These are phyloP conservation scores for Spiromastix sp. DNA, from an alignment of 2,329 filamentous ascomycete genomes.

Conservation along the genomic window DNA sequence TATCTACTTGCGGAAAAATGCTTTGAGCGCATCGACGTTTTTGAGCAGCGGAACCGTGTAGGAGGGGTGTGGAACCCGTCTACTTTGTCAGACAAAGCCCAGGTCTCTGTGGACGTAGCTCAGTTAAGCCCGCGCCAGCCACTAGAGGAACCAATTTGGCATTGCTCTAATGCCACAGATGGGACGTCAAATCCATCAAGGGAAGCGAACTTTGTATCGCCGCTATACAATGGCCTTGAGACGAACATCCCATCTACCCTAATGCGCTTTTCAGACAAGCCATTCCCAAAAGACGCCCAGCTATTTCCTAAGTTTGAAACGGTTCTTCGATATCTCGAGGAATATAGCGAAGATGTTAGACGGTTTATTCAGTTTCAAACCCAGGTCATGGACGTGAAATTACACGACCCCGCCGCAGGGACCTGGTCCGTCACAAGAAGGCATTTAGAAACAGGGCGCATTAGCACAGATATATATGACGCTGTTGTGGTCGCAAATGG, in stretches of 20 bases:
- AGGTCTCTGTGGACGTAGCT: slow-evolving; percentile 44
- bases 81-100: slow-evolving; percentile 35
- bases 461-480: slow-evolving; percentile 49
- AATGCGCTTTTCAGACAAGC: slow-evolving; percentile 67
- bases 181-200: slow-evolving; percentile 6
- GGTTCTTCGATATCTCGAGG: slow-evolving; percentile 63
- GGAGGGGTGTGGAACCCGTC: slow-evolving; percentile 86
- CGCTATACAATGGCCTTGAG: slow-evolving; percentile 72
- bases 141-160: slow-evolving; percentile 53
- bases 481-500: slow-evolving; percentile 67
- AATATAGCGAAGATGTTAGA: slow-evolving; percentile 59
- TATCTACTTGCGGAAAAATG: slow-evolving; percentile 62
- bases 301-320: slow-evolving; percentile 64
- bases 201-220: slow-evolving; percentile 61
- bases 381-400: slow-evolving; percentile 53
- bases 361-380: slow-evolving; percentile 59
- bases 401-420: slow-evolving; percentile 23
- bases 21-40: slow-evolving; percentile 63
- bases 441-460: slow-evolving; percentile 37
- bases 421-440: slow-evolving; percentile 53
- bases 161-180: slow-evolving; percentile 16
- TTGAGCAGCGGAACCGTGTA: slow-evolving; percentile 66
- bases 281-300: slow-evolving; percentile 53
- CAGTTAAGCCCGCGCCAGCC: slow-evolving; percentile 56
- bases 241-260: slow-evolving; percentile 76